Percentiles rank a stretch among this genome's conserved stretches.
Evolutionary conservation across 2,329 filamentous ascomycete species (phyloP).

Genomic region (Colletotrichum lupini): DNA sequence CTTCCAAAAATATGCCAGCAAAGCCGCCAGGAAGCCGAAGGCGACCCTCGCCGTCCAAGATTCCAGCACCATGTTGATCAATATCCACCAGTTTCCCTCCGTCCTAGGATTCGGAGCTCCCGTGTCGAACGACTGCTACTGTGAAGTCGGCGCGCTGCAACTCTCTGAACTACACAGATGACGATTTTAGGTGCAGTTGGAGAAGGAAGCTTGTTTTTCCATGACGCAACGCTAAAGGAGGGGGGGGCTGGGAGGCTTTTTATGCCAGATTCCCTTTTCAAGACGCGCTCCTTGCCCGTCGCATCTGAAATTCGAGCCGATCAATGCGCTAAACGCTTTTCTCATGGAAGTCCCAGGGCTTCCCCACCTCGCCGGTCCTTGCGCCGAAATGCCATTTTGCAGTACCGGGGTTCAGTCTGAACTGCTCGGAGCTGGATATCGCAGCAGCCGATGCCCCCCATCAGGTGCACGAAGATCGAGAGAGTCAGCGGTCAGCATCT

Average conservation of each 20-base stretch:
- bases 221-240: conserved; percentile 15
- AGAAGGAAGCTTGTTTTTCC: conserved; percentile 22
- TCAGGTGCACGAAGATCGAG: not conserved
- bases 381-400: conserved; percentile 6
- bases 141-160: not conserved
- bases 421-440: not conserved
- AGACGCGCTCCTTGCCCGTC: conserved; percentile 6
- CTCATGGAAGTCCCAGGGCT: not conserved
- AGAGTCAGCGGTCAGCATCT: not conserved
- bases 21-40: conserved; percentile 11
- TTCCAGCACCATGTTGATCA: conserved; percentile 14
- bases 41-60: conserved; percentile 18
- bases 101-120: not conserved
- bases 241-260: conserved; percentile 1
- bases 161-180: not conserved
- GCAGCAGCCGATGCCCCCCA: not conserved
- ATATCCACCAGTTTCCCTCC: not conserved
- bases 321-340: conserved; percentile 22
- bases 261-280: not conserved
- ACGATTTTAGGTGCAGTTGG: not conserved
- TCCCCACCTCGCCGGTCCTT: conserved; percentile 21
- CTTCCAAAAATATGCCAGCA: conserved; percentile 48
- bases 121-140: not conserved
- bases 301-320: conserved; percentile 15
- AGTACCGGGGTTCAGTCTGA: not conserved